These are phyloP conservation scores for Boechera retrofracta DNA, from an alignment of 345 rosid genomes.

Conservation along the genomic window DNA sequence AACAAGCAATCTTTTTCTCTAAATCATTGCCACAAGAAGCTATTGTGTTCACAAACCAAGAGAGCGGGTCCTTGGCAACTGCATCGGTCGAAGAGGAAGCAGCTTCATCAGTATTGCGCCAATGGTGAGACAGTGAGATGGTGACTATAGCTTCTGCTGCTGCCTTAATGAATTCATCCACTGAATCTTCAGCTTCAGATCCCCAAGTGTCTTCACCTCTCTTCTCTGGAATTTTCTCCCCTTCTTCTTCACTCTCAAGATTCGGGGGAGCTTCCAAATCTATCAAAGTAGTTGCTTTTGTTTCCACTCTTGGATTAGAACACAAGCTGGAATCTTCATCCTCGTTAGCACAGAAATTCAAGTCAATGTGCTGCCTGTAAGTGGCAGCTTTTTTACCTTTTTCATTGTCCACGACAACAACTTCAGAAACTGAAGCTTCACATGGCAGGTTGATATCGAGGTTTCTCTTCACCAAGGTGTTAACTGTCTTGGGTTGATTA, in stretches of 20 bases:
- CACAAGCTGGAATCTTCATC: constrained; percentile 62
- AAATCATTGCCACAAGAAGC: constrained; percentile 59
- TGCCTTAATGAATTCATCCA: constrained; percentile 53
- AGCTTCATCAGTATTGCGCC: constrained; percentile 47
- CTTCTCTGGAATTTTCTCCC: constrained; percentile 47
- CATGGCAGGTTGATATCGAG: constrained; percentile 88
- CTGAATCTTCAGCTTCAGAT: constrained; percentile 42
- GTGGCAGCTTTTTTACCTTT: constrained; percentile 45
- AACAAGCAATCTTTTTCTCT: constrained; percentile 52
- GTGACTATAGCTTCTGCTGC: constrained; percentile 87
- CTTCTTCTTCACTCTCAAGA: constrained; percentile 63
- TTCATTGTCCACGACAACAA: constrained; percentile 46
- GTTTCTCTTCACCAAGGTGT: constrained; percentile 50
- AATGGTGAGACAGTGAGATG: constrained; percentile 56
- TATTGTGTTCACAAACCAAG: constrained; percentile 79
- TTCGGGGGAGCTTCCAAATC: constrained; percentile 80
- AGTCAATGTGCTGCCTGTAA: constrained; percentile 64
- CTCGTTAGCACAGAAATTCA: constrained; percentile 68
- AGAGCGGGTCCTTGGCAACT: constrained; percentile 47
- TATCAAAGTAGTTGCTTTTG: constrained; percentile 53
- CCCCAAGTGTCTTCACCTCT: constrained; percentile 42
- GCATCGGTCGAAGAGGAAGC: constrained; percentile 45
- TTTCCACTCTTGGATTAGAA: constrained; percentile 41
- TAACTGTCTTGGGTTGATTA: constrained; percentile 51
- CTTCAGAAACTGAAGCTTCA: constrained; percentile 57